Percentiles rank a stretch among this genome's conserved stretches.
Evolutionary conservation across 768 basidiomycete genomes (phyloP).

Genomic region (Podaxis sp.): DNA sequence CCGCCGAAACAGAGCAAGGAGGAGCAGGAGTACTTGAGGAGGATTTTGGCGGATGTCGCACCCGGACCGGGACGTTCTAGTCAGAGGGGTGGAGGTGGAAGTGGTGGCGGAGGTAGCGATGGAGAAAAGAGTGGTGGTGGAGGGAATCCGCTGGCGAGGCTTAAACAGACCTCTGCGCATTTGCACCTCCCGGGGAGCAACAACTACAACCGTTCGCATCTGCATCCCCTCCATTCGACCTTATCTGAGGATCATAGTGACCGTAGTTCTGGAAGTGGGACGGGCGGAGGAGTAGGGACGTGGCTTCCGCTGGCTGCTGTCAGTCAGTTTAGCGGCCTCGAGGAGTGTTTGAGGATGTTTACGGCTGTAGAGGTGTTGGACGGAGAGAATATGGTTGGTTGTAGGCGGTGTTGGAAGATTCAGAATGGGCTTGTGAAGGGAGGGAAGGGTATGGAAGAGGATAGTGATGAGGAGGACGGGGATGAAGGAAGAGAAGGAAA

Average conservation of each 20-base stretch:
- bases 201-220: neutral
- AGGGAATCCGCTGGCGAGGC: conserved; percentile 13
- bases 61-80: conserved; percentile 33
- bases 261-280: neutral
- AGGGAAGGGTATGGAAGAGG: conserved; percentile 28
- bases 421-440: conserved; percentile 51
- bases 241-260: conserved; percentile 9
- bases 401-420: conserved; percentile 92
- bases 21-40: conserved; percentile 66
- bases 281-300: conserved; percentile 18
- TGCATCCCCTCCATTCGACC: neutral
- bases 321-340: conserved; percentile 55
- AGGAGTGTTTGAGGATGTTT: conserved; percentile 84
- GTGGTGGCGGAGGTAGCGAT: conserved; percentile 23
- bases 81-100: neutral
- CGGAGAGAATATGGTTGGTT: conserved; percentile 93
- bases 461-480: conserved; percentile 29
- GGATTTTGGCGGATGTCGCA: conserved; percentile 64
- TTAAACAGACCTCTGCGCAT: conserved; percentile 2
- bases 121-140: conserved; percentile 19
- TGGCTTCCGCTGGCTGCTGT: conserved; percentile 41
- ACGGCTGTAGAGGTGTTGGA: conserved; percentile 92
- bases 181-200: conserved; percentile 1
- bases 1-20: conserved; percentile 52
- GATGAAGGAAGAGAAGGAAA: conserved; percentile 15